A percentile compares a stretch with the other conserved stretches of the same genome.
Conservation (phyloP, 2,329 filamentous ascomycete species). For the Hymenoscyphus scutula region DNA sequence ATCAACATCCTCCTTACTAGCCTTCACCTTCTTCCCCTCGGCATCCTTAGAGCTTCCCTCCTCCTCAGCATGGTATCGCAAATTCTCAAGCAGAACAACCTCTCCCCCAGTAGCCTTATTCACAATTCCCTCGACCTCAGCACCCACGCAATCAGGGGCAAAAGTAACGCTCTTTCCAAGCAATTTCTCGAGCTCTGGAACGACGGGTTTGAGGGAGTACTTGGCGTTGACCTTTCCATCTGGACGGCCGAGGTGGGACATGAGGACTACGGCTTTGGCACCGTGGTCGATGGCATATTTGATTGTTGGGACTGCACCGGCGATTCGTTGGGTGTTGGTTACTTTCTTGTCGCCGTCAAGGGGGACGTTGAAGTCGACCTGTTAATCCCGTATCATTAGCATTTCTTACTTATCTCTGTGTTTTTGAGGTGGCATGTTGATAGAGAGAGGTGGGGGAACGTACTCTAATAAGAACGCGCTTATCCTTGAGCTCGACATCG, state of each 20-base stretch:
- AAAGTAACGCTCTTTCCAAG: slow-evolving; percentile 81
- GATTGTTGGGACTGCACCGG: slow-evolving; percentile 91
- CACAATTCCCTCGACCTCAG: slow-evolving; percentile 85
- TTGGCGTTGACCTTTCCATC: slow-evolving; percentile 87
- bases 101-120: slow-evolving; percentile 78
- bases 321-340: slow-evolving; percentile 98
- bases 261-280: slow-evolving; percentile 89
- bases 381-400: slow-evolving; percentile 17
- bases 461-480: slow-evolving; percentile 96
- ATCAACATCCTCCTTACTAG: slow-evolving; percentile 87
- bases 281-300: slow-evolving; percentile 88
- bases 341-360: slow-evolving; percentile 90
- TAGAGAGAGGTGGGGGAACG: slow-evolving; percentile 39
- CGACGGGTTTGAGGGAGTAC: slow-evolving; percentile 92
- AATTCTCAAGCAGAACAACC: slow-evolving; percentile 91
- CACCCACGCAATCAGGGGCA: slow-evolving; percentile 84
- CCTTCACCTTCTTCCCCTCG: slow-evolving; percentile 96
- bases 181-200: slow-evolving; percentile 87
- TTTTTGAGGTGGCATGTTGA: not conserved
- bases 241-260: slow-evolving; percentile 97
- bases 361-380: slow-evolving; percentile 99
- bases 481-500: slow-evolving; percentile 95
- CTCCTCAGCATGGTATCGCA: slow-evolving; percentile 97
- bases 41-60: slow-evolving; percentile 94
- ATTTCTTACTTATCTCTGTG: slow-evolving; percentile 4